Percentiles rank a stretch among this genome's conserved stretches.
Conservation (phyloP, 805 yeast genomes). For the Komagataella mondaviorum region DNA sequence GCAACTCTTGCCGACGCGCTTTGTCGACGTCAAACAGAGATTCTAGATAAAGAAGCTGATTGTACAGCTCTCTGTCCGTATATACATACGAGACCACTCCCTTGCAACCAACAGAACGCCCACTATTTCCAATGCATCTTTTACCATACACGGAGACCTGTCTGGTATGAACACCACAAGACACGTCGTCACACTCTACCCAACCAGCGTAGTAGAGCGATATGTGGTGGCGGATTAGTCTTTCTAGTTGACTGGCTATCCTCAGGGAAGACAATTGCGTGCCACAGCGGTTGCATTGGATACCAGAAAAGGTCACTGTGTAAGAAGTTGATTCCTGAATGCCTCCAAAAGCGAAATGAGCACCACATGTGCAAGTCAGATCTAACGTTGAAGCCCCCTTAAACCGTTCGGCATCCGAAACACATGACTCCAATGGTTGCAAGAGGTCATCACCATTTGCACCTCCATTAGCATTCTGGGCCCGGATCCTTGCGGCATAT, state of each 20-base stretch:
- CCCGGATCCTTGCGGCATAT: conserved; percentile 33
- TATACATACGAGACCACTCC: conserved; percentile 75
- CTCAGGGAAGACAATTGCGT: conserved; percentile 34
- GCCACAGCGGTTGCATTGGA: conserved; percentile 55
- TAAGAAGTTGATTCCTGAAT: conserved; percentile 50
- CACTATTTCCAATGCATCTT: conserved; percentile 59
- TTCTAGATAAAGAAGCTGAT: conserved; percentile 69
- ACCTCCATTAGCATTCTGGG: conserved; percentile 7
- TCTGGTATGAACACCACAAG: conserved; percentile 70
- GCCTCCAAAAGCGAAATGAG: conserved; percentile 60
- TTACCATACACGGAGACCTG: conserved; percentile 85
- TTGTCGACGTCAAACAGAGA: conserved; percentile 74
- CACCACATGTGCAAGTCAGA: conserved; percentile 52
- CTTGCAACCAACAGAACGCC: conserved; percentile 50
- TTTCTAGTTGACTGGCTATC: conserved; percentile 63
- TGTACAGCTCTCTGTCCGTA: conserved; percentile 69
- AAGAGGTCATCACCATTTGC: conserved; percentile 25
- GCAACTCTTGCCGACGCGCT: conserved; percentile 43
- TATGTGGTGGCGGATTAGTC: conserved; percentile 54
- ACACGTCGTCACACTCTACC: conserved; percentile 71
- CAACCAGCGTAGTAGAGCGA: conserved; percentile 77
- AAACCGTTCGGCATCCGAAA: conserved; percentile 75
- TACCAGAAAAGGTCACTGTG: conserved; percentile 51
- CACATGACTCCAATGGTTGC: conserved; percentile 69
- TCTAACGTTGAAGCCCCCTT: conserved; percentile 41